Percentiles rank a stretch among this genome's conserved stretches.
Evolutionary conservation across 805 yeast species (phyloP).

Genomic region (Suhomyces sp.): DNA sequence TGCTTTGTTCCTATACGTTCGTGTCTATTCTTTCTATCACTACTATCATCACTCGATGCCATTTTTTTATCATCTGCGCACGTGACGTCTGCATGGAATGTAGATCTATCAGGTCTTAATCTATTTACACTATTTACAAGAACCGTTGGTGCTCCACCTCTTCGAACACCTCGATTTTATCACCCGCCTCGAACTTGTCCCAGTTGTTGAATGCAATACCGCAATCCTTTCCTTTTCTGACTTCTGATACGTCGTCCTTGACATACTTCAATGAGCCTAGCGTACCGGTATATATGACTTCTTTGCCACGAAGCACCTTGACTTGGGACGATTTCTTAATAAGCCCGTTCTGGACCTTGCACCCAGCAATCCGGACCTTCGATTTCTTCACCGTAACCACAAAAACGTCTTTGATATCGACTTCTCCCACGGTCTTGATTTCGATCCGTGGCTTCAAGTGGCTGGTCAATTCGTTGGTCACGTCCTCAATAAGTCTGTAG

Average conservation of each 20-base stretch:
- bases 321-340: slow-evolving; percentile 58
- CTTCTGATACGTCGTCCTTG: slow-evolving; percentile 74
- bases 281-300: slow-evolving; percentile 52
- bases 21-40: background rate
- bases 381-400: slow-evolving; percentile 59
- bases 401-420: slow-evolving; percentile 69
- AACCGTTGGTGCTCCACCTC: slow-evolving; percentile 50
- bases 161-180: slow-evolving; percentile 69
- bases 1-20: background rate
- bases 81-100: background rate
- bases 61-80: background rate
- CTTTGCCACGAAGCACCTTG: slow-evolving; percentile 52
- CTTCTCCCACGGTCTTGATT: slow-evolving; percentile 61
- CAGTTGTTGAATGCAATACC: slow-evolving; percentile 73
- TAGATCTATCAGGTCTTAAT: background rate
- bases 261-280: slow-evolving; percentile 74
- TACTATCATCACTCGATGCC: background rate
- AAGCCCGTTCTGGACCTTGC: slow-evolving; percentile 69
- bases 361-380: slow-evolving; percentile 75
- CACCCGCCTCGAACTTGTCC: slow-evolving; percentile 72
- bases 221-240: slow-evolving; percentile 85
- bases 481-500: slow-evolving; percentile 83
- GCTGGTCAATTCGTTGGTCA: slow-evolving; percentile 59
- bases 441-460: slow-evolving; percentile 66
- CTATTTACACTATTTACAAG: slow-evolving; percentile 46